These are phyloP conservation scores for Paraphaeosphaeria sporulosa DNA, from an alignment of 2,329 filamentous ascomycete species.

Conservation along the genomic window DNA sequence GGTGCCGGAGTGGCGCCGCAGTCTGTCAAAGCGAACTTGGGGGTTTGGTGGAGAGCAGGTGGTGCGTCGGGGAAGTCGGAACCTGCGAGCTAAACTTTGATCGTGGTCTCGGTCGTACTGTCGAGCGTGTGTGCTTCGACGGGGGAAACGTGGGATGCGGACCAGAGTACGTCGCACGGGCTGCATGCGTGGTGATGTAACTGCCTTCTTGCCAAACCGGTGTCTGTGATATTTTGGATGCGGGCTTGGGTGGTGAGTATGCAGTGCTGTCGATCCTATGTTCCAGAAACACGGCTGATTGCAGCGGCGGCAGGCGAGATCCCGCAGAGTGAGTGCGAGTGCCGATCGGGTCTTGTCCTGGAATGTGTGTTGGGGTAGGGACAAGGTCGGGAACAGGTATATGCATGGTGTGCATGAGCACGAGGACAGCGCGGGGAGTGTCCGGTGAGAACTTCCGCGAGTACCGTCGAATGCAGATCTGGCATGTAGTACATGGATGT, in stretches of 20 bases:
- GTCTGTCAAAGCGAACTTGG: not conserved
- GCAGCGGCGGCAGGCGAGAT: not conserved
- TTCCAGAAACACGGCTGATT: not conserved
- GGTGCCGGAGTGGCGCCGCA: not conserved
- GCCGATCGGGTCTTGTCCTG: not conserved
- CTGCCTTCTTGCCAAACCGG: not conserved
- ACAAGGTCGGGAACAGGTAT: not conserved
- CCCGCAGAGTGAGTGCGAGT: not conserved
- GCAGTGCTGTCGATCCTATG: not conserved
- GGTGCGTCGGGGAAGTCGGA: no score
- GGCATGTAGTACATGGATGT: not conserved
- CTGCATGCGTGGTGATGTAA: slow-evolving; percentile 7
- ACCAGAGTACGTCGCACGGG: not conserved
- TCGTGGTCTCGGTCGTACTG: not conserved
- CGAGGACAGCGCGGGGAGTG: not conserved
- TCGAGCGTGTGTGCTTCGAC: no score
- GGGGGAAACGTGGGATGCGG: no score
- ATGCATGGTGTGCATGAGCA: slow-evolving; percentile 6
- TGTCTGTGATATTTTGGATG: not conserved
- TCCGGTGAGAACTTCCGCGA: not conserved
- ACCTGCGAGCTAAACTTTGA: not conserved
- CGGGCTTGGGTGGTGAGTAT: slow-evolving; percentile 10
- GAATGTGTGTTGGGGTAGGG: not conserved
- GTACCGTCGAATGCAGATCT: not conserved
- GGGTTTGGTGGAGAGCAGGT: not conserved